Base-by-base conservation (phyloP, 768 basidiomycete species). In the Mycena metata region DNA sequence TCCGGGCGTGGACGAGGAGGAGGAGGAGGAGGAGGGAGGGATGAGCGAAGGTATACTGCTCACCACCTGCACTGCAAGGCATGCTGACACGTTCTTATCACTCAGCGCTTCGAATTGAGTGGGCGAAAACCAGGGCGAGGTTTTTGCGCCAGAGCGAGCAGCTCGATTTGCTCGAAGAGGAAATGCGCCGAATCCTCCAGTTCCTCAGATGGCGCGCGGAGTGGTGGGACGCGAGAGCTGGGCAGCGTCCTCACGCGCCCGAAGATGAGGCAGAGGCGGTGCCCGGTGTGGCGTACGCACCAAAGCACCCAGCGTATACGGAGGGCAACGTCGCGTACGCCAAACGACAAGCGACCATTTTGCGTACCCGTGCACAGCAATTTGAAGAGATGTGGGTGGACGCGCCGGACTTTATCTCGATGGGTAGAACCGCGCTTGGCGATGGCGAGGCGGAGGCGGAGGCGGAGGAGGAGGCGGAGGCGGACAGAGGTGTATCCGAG, bases 151-250 rank as follows among this genome's bases (percentile, higher is more conserved):
- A 23, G 12, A 35, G 17, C 17, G 69, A 70, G 33, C 45, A 70
- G 61, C 47, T 65, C 21, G 50, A 60, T 19, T 35, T 71, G 43
- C 63, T 71, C n/a, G 61, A 71, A 47, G 70, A 71, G 57, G 69
- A 71, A 26, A 60, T 45, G 49, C 65, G 65, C 1, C 55, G 69
- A 12, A 66, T 64, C 7, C 42, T 55, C 24, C 49, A 35, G 3
- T 71, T 62, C 11, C 54, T 71, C 8, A 11, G 57, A 5, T 71
- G 66, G 62, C 33, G 45, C 16, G 58, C 60, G 24, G 41, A 36
- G 5, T 50, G 50, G 60, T 71, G 70, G 70, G 35, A 42, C 11
- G 54, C 13, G 33, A 12, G 23, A 16, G 51, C 50, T 10, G 39
- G 41, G 3, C 35, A 19, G 15, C 62, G 51, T 12, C 51, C 41